Evolutionary conservation across 148 eudicot genomes (phyloP).

Genomic region (Polygonum aviculare): DNA sequence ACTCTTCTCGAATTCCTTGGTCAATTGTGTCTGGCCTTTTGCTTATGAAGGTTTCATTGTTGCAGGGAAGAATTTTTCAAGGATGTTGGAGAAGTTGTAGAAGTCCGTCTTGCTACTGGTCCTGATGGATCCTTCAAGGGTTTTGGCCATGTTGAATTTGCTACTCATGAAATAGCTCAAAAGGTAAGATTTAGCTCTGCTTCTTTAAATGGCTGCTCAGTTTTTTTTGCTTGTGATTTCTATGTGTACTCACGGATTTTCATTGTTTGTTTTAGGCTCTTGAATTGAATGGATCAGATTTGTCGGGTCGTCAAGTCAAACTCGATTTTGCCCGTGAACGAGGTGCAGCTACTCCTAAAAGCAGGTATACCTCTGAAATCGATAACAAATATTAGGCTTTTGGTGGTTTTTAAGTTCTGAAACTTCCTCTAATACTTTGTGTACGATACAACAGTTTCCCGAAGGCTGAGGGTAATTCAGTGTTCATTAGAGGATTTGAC

Average conservation of each 20-base stretch:
- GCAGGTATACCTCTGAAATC: constrained; percentile 26
- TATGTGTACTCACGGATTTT: not conserved
- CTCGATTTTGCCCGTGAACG: constrained; percentile 68
- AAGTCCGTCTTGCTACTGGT: constrained; percentile 47
- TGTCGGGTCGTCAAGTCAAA: constrained; percentile 43
- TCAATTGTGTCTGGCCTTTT: not conserved
- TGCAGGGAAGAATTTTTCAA: constrained; percentile 68
- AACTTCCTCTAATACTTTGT: not conserved
- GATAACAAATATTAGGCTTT: not conserved
- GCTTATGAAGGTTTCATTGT: not conserved
- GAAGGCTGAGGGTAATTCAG: constrained; percentile 32
- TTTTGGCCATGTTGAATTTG: constrained; percentile 87
- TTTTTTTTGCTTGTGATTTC: not conserved
- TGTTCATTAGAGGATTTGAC: constrained; percentile 70
- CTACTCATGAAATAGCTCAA: constrained; percentile 54
- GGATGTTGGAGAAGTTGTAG: constrained; percentile 47
- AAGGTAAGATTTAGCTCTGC: constrained; percentile 30
- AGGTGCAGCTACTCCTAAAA: constrained; percentile 50
- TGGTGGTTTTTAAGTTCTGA: not conserved
- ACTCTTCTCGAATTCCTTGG: not conserved
- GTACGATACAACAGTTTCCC: constrained; percentile 44
- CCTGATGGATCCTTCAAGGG: constrained; percentile 56
- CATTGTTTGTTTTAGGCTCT: constrained; percentile 36
- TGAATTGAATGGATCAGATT: constrained; percentile 38
- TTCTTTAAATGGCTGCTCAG: not conserved